Conservation (phyloP, 2,329 filamentous ascomycete genomes). For the Aureobasidium sp. region DNA sequence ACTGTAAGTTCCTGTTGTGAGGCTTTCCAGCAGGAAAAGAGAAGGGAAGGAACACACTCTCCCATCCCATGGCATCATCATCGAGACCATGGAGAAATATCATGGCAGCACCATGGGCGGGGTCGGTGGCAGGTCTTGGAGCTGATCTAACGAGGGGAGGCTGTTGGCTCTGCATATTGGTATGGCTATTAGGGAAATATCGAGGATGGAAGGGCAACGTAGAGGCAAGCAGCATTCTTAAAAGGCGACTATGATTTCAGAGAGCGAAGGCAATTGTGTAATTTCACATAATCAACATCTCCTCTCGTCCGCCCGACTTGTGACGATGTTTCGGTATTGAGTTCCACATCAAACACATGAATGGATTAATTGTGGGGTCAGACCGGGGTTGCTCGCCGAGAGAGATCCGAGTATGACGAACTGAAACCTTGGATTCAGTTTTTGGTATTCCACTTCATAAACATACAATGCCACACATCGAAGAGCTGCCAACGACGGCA, state of each 20-base stretch:
- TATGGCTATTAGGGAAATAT: background rate
- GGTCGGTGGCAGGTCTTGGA: slow-evolving; percentile 27
- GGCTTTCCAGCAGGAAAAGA: no score
- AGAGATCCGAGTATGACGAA: background rate
- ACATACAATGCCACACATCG: slow-evolving; percentile 55
- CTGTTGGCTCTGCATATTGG: slow-evolving; percentile 15
- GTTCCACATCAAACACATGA: background rate
- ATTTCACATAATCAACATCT: background rate
- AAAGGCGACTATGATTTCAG: background rate
- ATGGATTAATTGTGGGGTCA: background rate
- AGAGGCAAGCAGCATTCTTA: slow-evolving; percentile 1
- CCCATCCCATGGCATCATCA: slow-evolving; percentile 39
- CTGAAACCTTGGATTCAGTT: background rate
- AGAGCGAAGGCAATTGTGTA: background rate
- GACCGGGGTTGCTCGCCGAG: background rate
- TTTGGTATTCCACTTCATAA: background rate
- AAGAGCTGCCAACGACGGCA: slow-evolving; percentile 65
- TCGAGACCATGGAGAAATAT: slow-evolving; percentile 43
- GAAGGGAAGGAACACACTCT: slow-evolving; percentile 26
- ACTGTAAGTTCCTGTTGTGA: background rate
- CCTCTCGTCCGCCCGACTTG: slow-evolving; percentile 3
- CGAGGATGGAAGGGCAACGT: background rate
- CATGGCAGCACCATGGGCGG: slow-evolving; percentile 36
- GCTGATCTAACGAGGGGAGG: slow-evolving; percentile 34
- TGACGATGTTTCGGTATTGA: background rate